These are phyloP conservation scores for Lycium ferocissimum DNA, from an alignment of 257 asterid genomes.

Conservation along the genomic window DNA sequence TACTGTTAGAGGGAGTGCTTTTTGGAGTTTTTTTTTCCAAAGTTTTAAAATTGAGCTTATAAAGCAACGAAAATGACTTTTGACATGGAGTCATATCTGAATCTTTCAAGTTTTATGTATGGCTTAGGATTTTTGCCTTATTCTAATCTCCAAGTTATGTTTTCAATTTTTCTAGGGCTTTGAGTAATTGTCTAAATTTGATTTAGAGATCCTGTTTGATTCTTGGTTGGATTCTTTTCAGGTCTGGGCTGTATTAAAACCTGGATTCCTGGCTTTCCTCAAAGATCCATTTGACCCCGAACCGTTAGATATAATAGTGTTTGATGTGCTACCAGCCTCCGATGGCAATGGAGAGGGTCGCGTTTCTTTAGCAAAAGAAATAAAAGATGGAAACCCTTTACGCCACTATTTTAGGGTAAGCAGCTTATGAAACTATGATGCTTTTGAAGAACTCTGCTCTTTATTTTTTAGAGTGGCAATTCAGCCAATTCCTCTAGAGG, in stretches of 20 bases:
- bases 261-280: conserved; percentile 96
- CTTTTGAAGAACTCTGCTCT: conserved; percentile 26
- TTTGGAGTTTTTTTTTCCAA: not conserved
- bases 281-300: conserved; percentile 83
- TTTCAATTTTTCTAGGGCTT: not conserved
- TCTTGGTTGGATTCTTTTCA: conserved; percentile 46
- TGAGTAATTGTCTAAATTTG: not conserved
- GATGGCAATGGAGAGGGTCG: conserved; percentile 76
- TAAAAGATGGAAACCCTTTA: conserved; percentile 84
- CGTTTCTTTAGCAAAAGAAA: conserved; percentile 87
- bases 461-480: conserved; percentile 27
- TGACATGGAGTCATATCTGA: not conserved
- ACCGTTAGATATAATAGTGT: conserved; percentile 88
- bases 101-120: conserved; percentile 4
- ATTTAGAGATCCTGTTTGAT: conserved; percentile 19
- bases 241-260: conserved; percentile 98
- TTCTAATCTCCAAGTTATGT: conserved; percentile 9
- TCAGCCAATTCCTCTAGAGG: conserved; percentile 3
- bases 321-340: conserved; percentile 94
- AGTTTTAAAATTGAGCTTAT: not conserved
- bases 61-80: not conserved
- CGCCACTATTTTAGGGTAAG: conserved; percentile 96
- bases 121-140: not conserved
- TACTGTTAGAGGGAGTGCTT: not conserved
- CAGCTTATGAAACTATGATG: conserved; percentile 26